Evolutionary conservation across 1,284 basidiomycete species (phyloP).

Genomic region (Leccinum solheimii): DNA sequence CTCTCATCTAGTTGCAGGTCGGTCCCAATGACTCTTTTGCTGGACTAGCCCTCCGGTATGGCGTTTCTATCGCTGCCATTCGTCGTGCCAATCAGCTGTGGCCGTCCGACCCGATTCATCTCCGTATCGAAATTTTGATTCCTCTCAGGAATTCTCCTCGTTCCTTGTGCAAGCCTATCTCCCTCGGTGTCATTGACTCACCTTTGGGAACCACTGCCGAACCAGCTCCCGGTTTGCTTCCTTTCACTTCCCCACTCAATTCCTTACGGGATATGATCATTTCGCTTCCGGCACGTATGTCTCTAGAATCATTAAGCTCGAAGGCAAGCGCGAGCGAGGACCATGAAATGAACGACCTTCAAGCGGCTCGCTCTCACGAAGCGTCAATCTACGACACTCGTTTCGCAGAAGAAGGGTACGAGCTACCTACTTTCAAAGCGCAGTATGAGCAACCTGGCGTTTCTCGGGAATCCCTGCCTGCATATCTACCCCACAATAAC

Average conservation of each 20-base stretch:
- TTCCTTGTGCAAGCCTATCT: neutral
- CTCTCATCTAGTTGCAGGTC: conserved; percentile 47
- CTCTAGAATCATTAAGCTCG: conserved; percentile 35
- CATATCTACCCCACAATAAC: neutral
- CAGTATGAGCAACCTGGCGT: neutral
- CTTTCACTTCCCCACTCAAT: conserved; percentile 22
- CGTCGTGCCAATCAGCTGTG: conserved; percentile 88
- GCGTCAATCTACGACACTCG: neutral
- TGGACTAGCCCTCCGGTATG: conserved; percentile 85
- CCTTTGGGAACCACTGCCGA: neutral
- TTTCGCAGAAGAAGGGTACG: conserved; percentile 11
- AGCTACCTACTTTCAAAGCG: conserved; percentile 18
- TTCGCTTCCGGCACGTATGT: conserved; percentile 34
- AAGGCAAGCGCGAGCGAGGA: conserved; percentile 32
- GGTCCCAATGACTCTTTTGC: conserved; percentile 74
- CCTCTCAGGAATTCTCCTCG: conserved; percentile 41
- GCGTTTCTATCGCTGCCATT: conserved; percentile 78
- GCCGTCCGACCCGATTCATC: conserved; percentile 86
- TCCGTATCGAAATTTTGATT: conserved; percentile 80
- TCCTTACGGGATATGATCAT: conserved; percentile 28
- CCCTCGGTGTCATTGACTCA: neutral
- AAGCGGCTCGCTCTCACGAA: neutral
- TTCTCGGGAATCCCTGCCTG: conserved; percentile 2
- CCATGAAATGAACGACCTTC: conserved; percentile 30
- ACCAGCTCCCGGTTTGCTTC: conserved; percentile 5